Percentiles rank a stretch among this genome's conserved stretches.
Evolutionary conservation across 1,139 yeast genomes (phyloP).

Genomic region (Meyerozyma smithsonii): DNA sequence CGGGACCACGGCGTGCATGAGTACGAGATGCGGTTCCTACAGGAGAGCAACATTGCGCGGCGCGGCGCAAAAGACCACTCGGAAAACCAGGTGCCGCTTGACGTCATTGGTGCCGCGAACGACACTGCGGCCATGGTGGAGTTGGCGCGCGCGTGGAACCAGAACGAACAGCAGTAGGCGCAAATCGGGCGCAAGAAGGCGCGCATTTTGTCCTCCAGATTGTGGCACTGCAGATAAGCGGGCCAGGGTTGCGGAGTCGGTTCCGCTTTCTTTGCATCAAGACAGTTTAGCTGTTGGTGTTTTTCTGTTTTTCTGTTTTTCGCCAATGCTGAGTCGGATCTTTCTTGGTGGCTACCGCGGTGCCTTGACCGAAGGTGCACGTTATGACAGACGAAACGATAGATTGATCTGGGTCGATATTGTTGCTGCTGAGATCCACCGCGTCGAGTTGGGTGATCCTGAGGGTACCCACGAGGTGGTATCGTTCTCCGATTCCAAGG

Average conservation of each 20-base stretch:
- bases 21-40: conserved; percentile 60
- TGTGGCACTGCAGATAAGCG: too few relatives aligned
- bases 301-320: background rate
- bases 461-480: conserved; percentile 37
- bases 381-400: conserved; percentile 54
- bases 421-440: conserved; percentile 51
- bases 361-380: conserved; percentile 61
- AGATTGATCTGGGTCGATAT: conserved; percentile 70
- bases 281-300: too few relatives aligned
- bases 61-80: conserved; percentile 80
- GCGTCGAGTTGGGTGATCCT: conserved; percentile 27
- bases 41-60: conserved; percentile 61
- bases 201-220: too few relatives aligned
- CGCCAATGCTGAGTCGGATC: conserved; percentile 16
- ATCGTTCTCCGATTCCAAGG: conserved; percentile 22
- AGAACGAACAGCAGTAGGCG: conserved; percentile 4
- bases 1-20: conserved; percentile 18
- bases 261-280: too few relatives aligned
- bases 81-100: conserved; percentile 88
- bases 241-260: too few relatives aligned
- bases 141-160: conserved; percentile 55
- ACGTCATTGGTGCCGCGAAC: conserved; percentile 77
- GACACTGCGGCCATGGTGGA: conserved; percentile 63
- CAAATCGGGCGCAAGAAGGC: too few relatives aligned
- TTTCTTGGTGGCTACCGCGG: conserved; percentile 45